Evolutionary conservation across 805 yeast species (phyloP).

Genomic region (Suhomyces tanzawaensis): DNA sequence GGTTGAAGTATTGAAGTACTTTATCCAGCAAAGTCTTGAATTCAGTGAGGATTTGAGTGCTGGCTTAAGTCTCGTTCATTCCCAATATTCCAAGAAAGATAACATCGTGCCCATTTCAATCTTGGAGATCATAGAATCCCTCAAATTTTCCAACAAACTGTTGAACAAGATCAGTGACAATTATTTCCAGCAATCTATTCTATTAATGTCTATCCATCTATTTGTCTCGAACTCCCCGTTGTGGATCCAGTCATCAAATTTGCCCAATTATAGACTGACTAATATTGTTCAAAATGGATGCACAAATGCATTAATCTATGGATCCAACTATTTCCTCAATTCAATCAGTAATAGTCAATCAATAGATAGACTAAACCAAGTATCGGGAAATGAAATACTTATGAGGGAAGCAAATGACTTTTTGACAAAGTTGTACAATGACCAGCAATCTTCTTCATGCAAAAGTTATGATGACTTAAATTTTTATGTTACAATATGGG

Average conservation of each 20-base stretch:
- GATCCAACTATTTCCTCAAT: slow-evolving; percentile 22
- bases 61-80: slow-evolving; percentile 19
- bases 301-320: slow-evolving; percentile 27
- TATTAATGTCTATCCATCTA: slow-evolving; percentile 29
- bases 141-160: slow-evolving; percentile 13
- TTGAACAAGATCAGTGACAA: slow-evolving; percentile 12
- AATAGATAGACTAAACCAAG: slow-evolving; percentile 11
- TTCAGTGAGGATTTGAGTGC: slow-evolving; percentile 11
- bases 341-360: slow-evolving; percentile 17
- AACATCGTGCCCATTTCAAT: slow-evolving; percentile 15
- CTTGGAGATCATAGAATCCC: slow-evolving; percentile 13
- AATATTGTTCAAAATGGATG: slow-evolving; percentile 19
- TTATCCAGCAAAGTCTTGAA: slow-evolving; percentile 18
- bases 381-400: slow-evolving; percentile 7
- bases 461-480: slow-evolving; percentile 26
- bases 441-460: slow-evolving; percentile 8
- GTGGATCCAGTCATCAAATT: slow-evolving; percentile 25
- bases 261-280: slow-evolving; percentile 9
- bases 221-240: slow-evolving; percentile 21
- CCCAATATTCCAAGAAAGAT: slow-evolving; percentile 19
- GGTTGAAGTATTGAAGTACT: slow-evolving; percentile 24
- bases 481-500: slow-evolving; percentile 30
- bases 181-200: slow-evolving; percentile 27
- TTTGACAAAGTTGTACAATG: slow-evolving; percentile 15
- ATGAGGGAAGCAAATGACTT: slow-evolving; percentile 15